These are phyloP conservation scores for Aegilops sharonensis DNA, from an alignment of 176 grass and related monocot species.

Conservation along the genomic window DNA sequence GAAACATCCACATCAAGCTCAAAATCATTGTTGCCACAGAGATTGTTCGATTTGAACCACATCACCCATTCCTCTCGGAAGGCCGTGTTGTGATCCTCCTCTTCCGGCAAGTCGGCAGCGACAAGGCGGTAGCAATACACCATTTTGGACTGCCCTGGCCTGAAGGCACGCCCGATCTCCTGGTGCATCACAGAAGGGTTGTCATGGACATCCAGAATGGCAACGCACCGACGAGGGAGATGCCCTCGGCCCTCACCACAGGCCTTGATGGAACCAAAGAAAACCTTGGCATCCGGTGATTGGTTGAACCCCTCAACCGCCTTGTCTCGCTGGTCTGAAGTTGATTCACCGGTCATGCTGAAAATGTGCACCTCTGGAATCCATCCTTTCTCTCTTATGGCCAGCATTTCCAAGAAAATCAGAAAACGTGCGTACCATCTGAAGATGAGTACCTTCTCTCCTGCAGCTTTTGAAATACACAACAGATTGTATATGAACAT, in stretches of 20 bases:
- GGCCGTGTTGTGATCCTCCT: constrained; percentile 58
- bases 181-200: constrained; percentile 81
- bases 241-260: constrained; percentile 39
- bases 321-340: too few species aligned
- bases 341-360: too few species aligned
- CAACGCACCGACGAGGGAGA: constrained; percentile 73
- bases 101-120: constrained; percentile 54
- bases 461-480: too few species aligned
- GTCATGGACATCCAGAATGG: constrained; percentile 79
- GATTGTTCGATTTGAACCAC: constrained; percentile 77
- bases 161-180: constrained; percentile 66
- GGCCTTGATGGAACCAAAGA: too few species aligned
- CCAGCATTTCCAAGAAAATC: too few species aligned
- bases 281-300: too few species aligned
- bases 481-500: too few species aligned
- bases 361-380: too few species aligned
- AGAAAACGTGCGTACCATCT: too few species aligned
- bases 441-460: too few species aligned
- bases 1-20: constrained; percentile 50
- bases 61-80: constrained; percentile 65
- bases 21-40: constrained; percentile 32
- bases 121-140: constrained; percentile 71
- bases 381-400: too few species aligned
- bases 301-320: too few species aligned
- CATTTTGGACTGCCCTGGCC: constrained; percentile 66